Conservation (phyloP, 2,329 filamentous ascomycete species). For the Macrophomina pseudophaseolina region DNA sequence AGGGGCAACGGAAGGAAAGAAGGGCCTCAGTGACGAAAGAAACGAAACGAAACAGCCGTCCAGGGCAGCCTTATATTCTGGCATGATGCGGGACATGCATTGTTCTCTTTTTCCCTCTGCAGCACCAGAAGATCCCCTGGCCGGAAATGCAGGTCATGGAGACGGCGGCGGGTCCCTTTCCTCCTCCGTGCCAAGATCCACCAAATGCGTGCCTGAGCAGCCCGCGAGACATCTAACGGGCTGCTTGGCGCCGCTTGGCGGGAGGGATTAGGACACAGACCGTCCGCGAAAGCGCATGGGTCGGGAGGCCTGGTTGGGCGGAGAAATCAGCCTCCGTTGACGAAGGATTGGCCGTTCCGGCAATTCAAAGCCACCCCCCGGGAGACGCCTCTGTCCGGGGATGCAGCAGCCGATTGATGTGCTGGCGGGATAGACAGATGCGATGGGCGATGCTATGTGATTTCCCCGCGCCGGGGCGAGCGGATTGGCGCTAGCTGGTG, state of each 20-base stretch:
- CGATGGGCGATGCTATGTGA: neutral
- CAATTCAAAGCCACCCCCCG: neutral
- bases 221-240: neutral
- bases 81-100: neutral
- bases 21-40: neutral
- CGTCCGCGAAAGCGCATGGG: constrained; percentile 1
- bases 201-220: neutral
- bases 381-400: neutral
- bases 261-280: neutral
- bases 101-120: neutral
- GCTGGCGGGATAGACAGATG: neutral
- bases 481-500: neutral
- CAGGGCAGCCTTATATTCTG: neutral
- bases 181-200: constrained; percentile 2
- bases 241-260: neutral
- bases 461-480: neutral
- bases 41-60: constrained; percentile 10
- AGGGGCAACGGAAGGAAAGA: neutral
- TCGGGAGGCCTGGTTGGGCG: constrained; percentile 12
- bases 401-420: neutral
- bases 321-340: constrained; percentile 11
- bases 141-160: neutral
- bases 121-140: constrained; percentile 1
- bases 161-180: neutral
- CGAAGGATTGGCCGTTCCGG: constrained; percentile 1